These are phyloP conservation scores for Middelhovenomyces tepae DNA, from an alignment of 805 yeast species.

Conservation along the genomic window DNA sequence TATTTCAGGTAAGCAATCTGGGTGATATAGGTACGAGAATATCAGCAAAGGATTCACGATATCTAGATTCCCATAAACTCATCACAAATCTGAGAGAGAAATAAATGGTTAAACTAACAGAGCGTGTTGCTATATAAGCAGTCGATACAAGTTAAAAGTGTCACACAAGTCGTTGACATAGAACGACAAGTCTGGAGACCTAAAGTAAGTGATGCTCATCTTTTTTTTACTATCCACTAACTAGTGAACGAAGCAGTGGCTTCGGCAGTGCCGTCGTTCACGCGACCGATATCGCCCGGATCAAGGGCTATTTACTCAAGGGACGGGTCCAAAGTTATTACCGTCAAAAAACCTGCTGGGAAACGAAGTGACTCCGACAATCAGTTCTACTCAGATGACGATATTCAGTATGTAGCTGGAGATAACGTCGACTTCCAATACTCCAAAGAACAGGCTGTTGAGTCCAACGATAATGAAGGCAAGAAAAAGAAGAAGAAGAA, in stretches of 20 bases:
- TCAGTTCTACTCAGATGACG: conserved; percentile 12
- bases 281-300: conserved; percentile 17
- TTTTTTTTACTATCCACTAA: no score
- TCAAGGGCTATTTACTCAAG: conserved; percentile 17
- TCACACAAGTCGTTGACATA: no score
- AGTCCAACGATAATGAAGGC: conserved; percentile 5
- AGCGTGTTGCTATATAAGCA: no score
- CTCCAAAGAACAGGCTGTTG: conserved; percentile 2
- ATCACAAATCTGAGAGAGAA: no score
- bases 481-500: conserved; percentile 30
- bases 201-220: no score
- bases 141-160: no score
- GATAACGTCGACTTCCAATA: conserved; percentile 29
- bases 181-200: no score
- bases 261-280: conserved; percentile 16
- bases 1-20: no score
- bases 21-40: no score
- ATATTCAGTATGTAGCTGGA: conserved; percentile 21
- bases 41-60: no score
- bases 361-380: conserved; percentile 7
- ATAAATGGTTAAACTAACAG: no score
- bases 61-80: no score
- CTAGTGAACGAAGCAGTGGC: conserved; percentile 13
- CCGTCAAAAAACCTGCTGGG: conserved; percentile 10
- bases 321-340: conserved; percentile 18